A percentile compares a stretch with the other conserved stretches of the same genome.
These are phyloP conservation scores for Buxus sempervirens DNA, from an alignment of 164 flowering plant species.

Conservation along the genomic window DNA sequence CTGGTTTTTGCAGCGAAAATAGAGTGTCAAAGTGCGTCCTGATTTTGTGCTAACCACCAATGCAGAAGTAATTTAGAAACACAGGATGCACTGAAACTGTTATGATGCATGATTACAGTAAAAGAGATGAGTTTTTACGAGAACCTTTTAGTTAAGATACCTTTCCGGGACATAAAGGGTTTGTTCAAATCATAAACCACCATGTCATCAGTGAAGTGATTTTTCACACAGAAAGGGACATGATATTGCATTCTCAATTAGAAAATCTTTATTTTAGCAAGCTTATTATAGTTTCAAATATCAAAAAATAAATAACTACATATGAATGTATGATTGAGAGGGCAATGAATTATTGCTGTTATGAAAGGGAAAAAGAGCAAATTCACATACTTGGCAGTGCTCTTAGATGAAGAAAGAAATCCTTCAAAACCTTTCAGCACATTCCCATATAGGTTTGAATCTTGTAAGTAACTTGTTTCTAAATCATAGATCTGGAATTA, in stretches of 20 bases:
- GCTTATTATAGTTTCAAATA: neutral
- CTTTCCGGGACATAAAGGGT: too few species aligned
- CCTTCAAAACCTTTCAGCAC: slow-evolving; percentile 96
- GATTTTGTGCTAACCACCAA: too few species aligned
- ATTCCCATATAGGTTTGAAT: slow-evolving; percentile 92
- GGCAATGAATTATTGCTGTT: too few species aligned
- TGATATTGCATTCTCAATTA: neutral
- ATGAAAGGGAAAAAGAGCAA: neutral
- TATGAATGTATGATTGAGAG: neutral
- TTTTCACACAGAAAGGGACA: neutral
- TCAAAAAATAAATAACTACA: neutral
- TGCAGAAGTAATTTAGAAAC: too few species aligned
- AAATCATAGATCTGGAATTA: slow-evolving; percentile 70
- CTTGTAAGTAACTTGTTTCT: slow-evolving; percentile 94
- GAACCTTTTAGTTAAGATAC: too few species aligned
- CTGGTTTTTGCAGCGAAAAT: too few species aligned
- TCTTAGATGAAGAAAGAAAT: slow-evolving; percentile 86
- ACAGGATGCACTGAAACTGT: too few species aligned
- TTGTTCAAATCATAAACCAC: too few species aligned
- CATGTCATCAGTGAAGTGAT: neutral
- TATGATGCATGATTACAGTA: too few species aligned
- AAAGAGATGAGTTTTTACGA: too few species aligned
- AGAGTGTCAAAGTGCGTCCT: too few species aligned
- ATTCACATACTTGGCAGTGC: slow-evolving; percentile 60
- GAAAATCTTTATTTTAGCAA: too few species aligned